Base-by-base conservation (phyloP, 352 stramenopile genomes). In the Thalassiosira oceanica region DNA sequence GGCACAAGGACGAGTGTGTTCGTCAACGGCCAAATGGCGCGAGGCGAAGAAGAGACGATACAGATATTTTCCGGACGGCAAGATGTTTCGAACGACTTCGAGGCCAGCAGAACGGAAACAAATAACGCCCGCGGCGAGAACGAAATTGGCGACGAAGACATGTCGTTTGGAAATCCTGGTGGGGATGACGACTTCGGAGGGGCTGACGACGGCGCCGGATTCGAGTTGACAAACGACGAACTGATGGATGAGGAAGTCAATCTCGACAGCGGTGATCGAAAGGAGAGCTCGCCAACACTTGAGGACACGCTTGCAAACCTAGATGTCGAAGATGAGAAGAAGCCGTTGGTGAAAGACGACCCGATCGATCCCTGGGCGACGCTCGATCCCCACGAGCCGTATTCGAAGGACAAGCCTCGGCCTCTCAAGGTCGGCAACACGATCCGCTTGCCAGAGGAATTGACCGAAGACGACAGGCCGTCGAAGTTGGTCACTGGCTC, bases 401-500 rank as follows among this genome's bases (percentile, higher is more conserved):
- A 57, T 1, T 66, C 23, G 23, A n/a, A 61, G 4, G 65, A 74
- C 27, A 81, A 61, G 41, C 4, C 41, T 0, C 53, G 65, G 21
- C 82, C 82, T 7, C 61, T 92, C 2, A 52, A 61, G 7, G 76
- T 77, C 49, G 80, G 76, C 31, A 78, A 81, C 10, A 89, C 84
- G 0, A 80, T 71, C 31, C 23, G 60, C 20, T 54, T 92, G 27
- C 84, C 84, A 3, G 29, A 23, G 18, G 69, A 61, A 26, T 20
- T 74, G 45, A 52, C 63, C 24, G 54, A 85, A 4, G 52, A 64
- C 13, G 31, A 83, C 44, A 72, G 61, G 36, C 82, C 82, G 35
- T 87, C 76, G 0, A 54, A 67, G 44, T 72, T 42, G 36, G 83
- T 90, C 2, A 88, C 74, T 4, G 83, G 83, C 42, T 73, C 80